phyloP scores from a whole-genome alignment of 192 early-diverging fungal species.

The Backusella australiensis region DNA sequence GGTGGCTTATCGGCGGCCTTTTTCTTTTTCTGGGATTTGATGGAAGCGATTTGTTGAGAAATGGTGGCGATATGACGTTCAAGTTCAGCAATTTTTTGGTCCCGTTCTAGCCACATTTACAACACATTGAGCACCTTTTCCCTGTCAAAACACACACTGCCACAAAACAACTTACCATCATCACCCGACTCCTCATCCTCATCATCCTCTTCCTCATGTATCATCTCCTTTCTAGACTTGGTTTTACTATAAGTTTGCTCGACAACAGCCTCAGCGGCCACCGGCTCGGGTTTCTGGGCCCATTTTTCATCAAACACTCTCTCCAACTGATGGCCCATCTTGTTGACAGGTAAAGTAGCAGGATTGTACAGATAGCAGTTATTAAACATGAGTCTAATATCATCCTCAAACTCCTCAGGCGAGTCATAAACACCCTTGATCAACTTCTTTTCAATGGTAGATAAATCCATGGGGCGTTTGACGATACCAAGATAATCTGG shows the following conservation, averaged over 20 bases:
- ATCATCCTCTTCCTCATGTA: conserved; percentile 8
- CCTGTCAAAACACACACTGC: not conserved
- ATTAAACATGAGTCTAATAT: conserved; percentile 71
- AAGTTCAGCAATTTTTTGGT: conserved; percentile 14
- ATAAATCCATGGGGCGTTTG: conserved; percentile 83
- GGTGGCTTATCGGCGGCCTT: conserved; percentile 18
- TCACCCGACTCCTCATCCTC: conserved; percentile 18
- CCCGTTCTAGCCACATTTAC: not conserved
- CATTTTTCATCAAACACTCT: conserved; percentile 73
- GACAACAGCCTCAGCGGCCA: not conserved
- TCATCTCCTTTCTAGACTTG: conserved; percentile 20
- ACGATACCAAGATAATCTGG: conserved; percentile 74
- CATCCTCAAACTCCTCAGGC: conserved; percentile 64
- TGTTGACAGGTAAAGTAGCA: conserved; percentile 61
- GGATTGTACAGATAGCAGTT: conserved; percentile 85
- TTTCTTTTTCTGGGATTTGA: conserved; percentile 5
- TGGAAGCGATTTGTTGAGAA: conserved; percentile 18
- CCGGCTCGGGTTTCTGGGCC: conserved; percentile 31
- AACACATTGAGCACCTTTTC: not conserved
- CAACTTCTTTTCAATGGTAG: conserved; percentile 67
- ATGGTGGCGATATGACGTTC: conserved; percentile 20
- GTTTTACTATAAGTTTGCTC: not conserved
- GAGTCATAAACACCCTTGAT: conserved; percentile 56
- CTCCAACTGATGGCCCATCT: conserved; percentile 69
- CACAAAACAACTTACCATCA: not conserved